Evolutionary conservation across 257 asterid species (phyloP).

Genomic region (Capsicum pubescens): DNA sequence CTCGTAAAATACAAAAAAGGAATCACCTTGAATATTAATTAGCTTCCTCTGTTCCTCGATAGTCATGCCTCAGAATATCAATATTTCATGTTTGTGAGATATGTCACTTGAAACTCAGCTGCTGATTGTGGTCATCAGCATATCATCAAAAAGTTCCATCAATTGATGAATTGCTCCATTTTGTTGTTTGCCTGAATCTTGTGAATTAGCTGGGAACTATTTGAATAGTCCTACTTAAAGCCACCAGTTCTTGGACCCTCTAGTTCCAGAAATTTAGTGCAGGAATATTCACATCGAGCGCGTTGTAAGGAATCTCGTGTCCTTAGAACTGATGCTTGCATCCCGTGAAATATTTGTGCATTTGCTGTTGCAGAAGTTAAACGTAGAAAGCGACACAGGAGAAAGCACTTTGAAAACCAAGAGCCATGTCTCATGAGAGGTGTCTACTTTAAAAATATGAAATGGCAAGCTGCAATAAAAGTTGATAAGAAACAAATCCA

Average conservation of each 20-base stretch:
- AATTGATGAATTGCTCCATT: conserved; percentile 1
- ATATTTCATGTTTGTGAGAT: conserved; percentile 20
- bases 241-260: not conserved
- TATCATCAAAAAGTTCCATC: conserved; percentile 23
- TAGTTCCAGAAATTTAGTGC: not conserved
- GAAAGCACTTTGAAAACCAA: conserved; percentile 80
- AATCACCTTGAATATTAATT: not conserved
- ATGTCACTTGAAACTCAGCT: not conserved
- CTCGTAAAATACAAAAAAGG: not conserved
- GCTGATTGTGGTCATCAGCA: not conserved
- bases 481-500: conserved; percentile 97
- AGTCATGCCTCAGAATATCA: not conserved
- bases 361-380: conserved; percentile 62
- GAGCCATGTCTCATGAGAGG: conserved; percentile 87
- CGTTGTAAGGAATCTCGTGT: not conserved
- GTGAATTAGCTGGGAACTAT: conserved; percentile 6
- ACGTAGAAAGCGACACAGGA: conserved; percentile 84
- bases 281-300: not conserved
- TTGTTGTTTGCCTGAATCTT: conserved; percentile 6
- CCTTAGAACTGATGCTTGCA: not conserved
- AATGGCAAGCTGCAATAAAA: conserved; percentile 99
- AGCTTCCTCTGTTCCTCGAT: not conserved
- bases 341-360: not conserved
- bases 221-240: conserved; percentile 13
- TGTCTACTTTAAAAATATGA: conserved; percentile 89